These are phyloP conservation scores for Colletotrichum scovillei DNA, from an alignment of 2,329 filamentous ascomycete species.

Conservation along the genomic window DNA sequence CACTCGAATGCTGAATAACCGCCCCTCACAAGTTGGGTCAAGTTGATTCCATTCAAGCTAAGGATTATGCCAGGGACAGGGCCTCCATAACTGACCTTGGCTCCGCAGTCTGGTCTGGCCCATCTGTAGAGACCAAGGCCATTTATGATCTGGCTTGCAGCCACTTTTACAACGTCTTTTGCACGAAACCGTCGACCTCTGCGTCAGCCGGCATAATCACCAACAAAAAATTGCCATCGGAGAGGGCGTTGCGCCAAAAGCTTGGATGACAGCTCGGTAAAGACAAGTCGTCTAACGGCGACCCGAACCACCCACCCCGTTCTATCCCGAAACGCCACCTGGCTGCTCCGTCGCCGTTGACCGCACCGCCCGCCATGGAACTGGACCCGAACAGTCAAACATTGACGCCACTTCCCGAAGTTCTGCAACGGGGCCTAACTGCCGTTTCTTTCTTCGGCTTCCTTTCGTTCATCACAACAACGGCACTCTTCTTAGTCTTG, in stretches of 20 bases:
- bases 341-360: not conserved
- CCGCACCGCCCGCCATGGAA: conserved; percentile 11
- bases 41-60: conserved; percentile 1
- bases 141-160: conserved; percentile 25
- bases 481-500: conserved; percentile 47
- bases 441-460: conserved; percentile 50
- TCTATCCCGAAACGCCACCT: conserved; percentile 2
- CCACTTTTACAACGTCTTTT: not conserved
- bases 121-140: not conserved
- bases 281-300: not conserved
- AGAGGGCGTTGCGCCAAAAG: not conserved
- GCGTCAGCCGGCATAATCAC: not conserved
- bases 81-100: conserved; percentile 4
- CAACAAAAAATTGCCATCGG: not conserved
- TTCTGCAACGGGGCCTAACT: conserved; percentile 48
- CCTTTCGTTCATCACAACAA: conserved; percentile 48
- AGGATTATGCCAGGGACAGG: conserved; percentile 14
- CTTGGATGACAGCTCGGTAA: conserved; percentile 13
- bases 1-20: conserved; percentile 9
- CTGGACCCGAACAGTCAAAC: conserved; percentile 36
- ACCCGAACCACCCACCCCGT: not conserved
- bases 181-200: not conserved
- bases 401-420: conserved; percentile 47
- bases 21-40: not conserved
- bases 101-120: conserved; percentile 11